A percentile compares a stretch with the other conserved stretches of the same genome.
These are phyloP conservation scores for Sequoia sempervirens DNA, from an alignment of 75 land plant genomes.

Conservation along the genomic window DNA sequence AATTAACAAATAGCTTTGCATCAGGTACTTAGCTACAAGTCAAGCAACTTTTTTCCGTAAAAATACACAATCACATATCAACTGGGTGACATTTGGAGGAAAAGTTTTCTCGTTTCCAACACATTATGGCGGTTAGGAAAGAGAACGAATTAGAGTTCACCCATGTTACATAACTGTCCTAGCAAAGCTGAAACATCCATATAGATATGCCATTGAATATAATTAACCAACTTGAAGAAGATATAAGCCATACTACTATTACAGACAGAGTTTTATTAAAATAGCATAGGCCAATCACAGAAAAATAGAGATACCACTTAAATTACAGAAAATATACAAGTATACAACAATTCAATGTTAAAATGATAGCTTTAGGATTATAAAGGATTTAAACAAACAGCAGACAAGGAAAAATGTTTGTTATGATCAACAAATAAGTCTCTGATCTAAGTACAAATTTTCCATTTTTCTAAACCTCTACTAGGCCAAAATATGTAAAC, in stretches of 20 bases:
- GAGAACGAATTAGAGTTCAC: neutral
- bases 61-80: neutral
- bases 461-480: neutral
- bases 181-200: neutral
- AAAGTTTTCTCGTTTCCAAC: neutral
- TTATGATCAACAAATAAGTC: neutral
- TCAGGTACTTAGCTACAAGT: neutral
- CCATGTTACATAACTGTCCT: neutral
- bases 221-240: neutral
- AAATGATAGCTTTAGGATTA: too few species aligned
- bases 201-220: neutral
- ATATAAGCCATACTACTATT: too few species aligned
- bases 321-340: too few species aligned
- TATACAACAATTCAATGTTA: too few species aligned
- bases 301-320: neutral
- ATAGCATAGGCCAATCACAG: neutral
- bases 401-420: neutral
- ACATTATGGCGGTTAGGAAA: neutral
- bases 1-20: slow-evolving; percentile 1
- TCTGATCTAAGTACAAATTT: neutral
- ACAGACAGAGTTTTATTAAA: neutral
- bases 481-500: neutral
- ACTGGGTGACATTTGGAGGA: neutral
- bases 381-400: too few species aligned
- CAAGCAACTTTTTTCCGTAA: neutral